Evolutionary conservation across 306 rosid genomes (phyloP).

Genomic region (Senna siamea): DNA sequence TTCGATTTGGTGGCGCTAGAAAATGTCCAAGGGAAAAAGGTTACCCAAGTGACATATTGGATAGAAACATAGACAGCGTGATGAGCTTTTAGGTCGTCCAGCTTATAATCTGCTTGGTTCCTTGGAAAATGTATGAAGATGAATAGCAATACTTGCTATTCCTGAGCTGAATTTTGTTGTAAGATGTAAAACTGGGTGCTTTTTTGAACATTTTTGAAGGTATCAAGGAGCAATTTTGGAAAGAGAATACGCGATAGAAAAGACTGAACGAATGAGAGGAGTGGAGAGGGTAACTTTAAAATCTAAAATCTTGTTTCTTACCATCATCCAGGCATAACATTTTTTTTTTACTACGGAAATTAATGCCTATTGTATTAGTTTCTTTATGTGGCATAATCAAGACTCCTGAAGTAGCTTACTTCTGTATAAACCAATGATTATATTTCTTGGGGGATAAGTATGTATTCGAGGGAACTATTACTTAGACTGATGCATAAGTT

Average conservation of each 20-base stretch:
- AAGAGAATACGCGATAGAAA: neutral
- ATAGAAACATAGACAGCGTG: neutral
- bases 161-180: neutral
- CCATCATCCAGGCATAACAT: neutral
- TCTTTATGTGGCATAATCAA: neutral
- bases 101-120: neutral
- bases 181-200: neutral
- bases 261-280: neutral
- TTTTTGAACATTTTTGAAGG: neutral
- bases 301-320: neutral
- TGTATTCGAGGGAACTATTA: neutral
- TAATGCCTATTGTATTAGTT: neutral
- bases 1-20: slow-evolving; percentile 18
- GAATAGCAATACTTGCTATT: neutral
- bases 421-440: neutral
- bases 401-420: neutral
- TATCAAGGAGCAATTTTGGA: neutral
- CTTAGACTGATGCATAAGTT: too few relatives aligned
- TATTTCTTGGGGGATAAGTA: neutral
- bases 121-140: neutral
- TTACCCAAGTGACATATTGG: neutral
- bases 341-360: neutral
- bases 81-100: neutral
- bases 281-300: neutral
- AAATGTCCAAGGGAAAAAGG: too few relatives aligned